These are phyloP conservation scores for Cyberlindnera veronae DNA, from an alignment of 805 yeast species.

Conservation along the genomic window DNA sequence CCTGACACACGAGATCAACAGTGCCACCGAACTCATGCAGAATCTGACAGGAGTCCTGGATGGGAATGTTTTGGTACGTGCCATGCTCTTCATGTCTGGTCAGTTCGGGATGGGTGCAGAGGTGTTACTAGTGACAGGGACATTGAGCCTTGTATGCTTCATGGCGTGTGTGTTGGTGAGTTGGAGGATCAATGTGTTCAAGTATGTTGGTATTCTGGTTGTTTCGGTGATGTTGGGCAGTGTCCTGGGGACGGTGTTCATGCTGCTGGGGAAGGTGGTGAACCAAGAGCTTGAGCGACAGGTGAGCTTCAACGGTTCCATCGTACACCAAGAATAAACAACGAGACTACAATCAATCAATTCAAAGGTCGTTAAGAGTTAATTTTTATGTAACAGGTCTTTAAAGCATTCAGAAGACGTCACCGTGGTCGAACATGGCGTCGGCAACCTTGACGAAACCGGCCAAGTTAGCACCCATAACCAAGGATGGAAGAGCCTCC, in stretches of 20 bases:
- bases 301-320: no score
- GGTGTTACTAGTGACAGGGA: conserved; percentile 3
- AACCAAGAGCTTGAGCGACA: conserved; percentile 7
- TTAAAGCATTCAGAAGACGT: conserved; percentile 37
- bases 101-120: conserved; percentile 6
- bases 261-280: conserved; percentile 9
- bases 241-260: conserved; percentile 6
- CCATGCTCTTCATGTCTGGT: conserved; percentile 6
- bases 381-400: not conserved
- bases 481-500: conserved; percentile 84
- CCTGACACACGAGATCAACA: conserved; percentile 6
- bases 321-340: no score
- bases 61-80: conserved; percentile 14
- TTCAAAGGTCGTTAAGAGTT: no score
- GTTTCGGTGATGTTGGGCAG: conserved; percentile 8
- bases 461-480: conserved; percentile 98
- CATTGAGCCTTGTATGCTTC: conserved; percentile 7
- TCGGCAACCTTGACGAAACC: conserved; percentile 98
- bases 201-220: conserved; percentile 14
- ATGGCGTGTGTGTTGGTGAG: conserved; percentile 6
- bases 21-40: conserved; percentile 9
- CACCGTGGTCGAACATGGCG: conserved; percentile 98
- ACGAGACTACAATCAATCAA: no score
- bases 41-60: conserved; percentile 11
- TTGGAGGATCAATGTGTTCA: conserved; percentile 15